Conservation (phyloP, 2,329 filamentous ascomycete genomes). For the Pseudocercospora vitis region DNA sequence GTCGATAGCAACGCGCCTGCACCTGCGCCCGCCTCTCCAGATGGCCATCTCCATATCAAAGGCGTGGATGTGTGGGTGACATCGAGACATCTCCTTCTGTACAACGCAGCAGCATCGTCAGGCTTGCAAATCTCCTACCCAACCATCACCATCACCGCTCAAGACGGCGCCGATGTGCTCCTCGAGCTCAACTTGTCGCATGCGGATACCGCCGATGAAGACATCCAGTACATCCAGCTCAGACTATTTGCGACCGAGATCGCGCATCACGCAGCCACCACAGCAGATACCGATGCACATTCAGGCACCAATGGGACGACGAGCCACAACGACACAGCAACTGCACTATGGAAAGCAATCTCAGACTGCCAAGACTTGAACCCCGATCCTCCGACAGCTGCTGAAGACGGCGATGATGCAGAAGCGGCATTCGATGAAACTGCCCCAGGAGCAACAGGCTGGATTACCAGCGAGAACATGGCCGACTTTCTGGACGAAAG, state of each 20-base stretch:
- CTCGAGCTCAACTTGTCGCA: conserved; percentile 67
- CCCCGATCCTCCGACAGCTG: conserved; percentile 62
- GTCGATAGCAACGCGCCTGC: conserved; percentile 3
- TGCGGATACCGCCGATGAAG: conserved; percentile 61
- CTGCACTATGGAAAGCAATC: conserved; percentile 66
- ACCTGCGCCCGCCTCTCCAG: conserved; percentile 25
- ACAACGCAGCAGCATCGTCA: conserved; percentile 56
- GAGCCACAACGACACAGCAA: conserved; percentile 25
- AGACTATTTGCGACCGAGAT: conserved; percentile 58
- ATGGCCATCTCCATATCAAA: conserved; percentile 26
- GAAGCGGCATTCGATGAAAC: conserved; percentile 48
- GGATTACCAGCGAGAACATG: conserved; percentile 92
- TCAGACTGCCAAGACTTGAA: conserved; percentile 74
- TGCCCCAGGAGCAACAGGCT: conserved; percentile 72
- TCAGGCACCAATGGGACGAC: conserved; percentile 19
- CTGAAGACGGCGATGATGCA: conserved; percentile 53
- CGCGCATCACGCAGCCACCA: conserved; percentile 13
- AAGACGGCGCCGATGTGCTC: conserved; percentile 64
- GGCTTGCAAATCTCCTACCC: conserved; percentile 73
- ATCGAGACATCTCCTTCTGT: conserved; percentile 61
- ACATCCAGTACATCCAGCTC: conserved; percentile 64
- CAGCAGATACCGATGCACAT: conserved; percentile 21
- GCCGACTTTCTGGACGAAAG: conserved; percentile 77
- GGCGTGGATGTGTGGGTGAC: conserved; percentile 50
- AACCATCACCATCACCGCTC: conserved; percentile 71